Evolutionary conservation across 176 grass and related monocot genomes (phyloP).

Genomic region (Avena insularis): DNA sequence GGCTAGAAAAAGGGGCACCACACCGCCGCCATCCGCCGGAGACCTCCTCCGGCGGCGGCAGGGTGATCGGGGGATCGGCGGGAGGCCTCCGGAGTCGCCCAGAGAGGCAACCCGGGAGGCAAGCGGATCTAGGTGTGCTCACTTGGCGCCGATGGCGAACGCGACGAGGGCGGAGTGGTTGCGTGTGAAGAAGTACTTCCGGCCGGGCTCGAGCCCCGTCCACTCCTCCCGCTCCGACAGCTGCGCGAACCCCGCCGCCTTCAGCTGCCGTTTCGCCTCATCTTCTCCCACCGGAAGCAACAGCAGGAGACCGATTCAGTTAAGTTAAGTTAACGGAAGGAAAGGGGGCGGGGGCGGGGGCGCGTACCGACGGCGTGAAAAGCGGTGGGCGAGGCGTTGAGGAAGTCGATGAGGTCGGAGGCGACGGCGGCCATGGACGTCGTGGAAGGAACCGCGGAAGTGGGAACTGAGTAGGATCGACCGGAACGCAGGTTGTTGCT

Average conservation of each 20-base stretch:
- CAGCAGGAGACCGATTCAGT: conserved; percentile 24
- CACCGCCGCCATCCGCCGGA: no score
- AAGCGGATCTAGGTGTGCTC: conserved; percentile 31
- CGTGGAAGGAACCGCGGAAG: not conserved
- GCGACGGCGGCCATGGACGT: conserved; percentile 37
- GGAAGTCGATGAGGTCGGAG: conserved; percentile 45
- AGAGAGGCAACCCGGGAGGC: no score
- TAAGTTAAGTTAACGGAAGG: not conserved
- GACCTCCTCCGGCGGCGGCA: no score
- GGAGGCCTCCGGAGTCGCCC: no score
- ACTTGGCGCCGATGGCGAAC: conserved; percentile 90
- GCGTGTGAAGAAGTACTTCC: conserved; percentile 96
- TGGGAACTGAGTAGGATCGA: no score
- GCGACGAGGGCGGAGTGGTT: conserved; percentile 92
- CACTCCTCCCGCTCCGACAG: conserved; percentile 90
- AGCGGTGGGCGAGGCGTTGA: conserved; percentile 45
- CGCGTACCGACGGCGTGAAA: conserved; percentile 54
- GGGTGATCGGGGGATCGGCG: no score
- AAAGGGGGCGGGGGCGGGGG: not conserved
- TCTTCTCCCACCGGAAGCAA: conserved; percentile 45
- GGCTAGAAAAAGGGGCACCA: not conserved
- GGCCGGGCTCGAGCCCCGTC: conserved; percentile 62
- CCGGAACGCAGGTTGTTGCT: not conserved
- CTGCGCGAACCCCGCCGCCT: conserved; percentile 71
- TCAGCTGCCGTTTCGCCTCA: conserved; percentile 80